Base-by-base conservation (phyloP, 1,284 basidiomycete species). In the Rhodofomes roseus region DNA sequence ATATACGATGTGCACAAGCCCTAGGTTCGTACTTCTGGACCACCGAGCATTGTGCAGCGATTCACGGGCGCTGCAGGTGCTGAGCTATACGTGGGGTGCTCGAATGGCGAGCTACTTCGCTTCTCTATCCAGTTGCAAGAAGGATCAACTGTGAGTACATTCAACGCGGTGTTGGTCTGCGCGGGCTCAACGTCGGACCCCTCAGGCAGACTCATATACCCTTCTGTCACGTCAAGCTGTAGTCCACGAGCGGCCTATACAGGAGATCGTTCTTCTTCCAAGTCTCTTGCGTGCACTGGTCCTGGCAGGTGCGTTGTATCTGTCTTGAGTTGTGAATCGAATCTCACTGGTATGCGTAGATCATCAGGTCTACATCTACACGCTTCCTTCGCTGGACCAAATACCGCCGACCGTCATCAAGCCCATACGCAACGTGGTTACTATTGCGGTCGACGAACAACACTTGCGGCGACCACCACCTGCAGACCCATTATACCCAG, bases 361-460 rank as follows among this genome's bases (percentile, higher is more conserved):
- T 65, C 85, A 82, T 57, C 89, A 91, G 61, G 74, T 96, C 2
- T 83, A 91, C 68, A 88, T 95, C 66, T 92, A 93, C 66, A 81
- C 84, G 0, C 76, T 95, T 1, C 94, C 94, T 0, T 83, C 85
- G 2, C 81, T 96, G 25, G 90, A 95, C 62, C 82, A 85, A 0
- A 78, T 93, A 0, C 80, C 86, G 9, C 75, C 74, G 0, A 74
- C 73, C 11, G 69, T 74, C 11, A 87, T 92, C 63, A 88, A 89
- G 60, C 88, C 92, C 1, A 81, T 96, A 29, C 83, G 93, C 43
- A 87, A 93, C 58, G 89, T 93, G 4, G 76, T 90, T 18, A 79
- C 87, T 0, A 85, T 96, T 61, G 86, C 91, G 0, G 85, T 95
- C 1, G 93, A 97, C 68, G 86, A 95, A 54, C 79, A 86, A 51